Evolutionary conservation across 139 green algal species (phyloP).

Genomic region (Haematococcus lacustris): DNA sequence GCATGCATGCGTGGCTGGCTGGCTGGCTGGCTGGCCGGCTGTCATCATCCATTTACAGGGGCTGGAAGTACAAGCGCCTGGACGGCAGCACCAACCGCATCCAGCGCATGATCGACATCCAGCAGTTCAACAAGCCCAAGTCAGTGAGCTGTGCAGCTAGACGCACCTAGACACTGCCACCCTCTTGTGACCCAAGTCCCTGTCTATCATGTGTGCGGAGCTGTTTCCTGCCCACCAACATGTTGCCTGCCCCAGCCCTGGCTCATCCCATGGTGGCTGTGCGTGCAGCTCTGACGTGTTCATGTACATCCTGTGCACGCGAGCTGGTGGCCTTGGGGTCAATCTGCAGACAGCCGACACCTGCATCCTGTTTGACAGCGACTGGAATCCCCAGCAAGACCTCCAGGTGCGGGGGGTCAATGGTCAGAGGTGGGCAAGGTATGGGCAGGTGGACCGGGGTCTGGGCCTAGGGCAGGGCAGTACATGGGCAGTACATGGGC

Average conservation of each 20-base stretch:
- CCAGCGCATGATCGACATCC: conserved; percentile 63
- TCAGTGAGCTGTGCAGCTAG: no score
- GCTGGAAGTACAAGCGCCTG: conserved; percentile 44
- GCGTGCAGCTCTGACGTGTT: conserved; percentile 26
- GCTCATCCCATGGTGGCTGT: no score
- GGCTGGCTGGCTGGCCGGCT: no score
- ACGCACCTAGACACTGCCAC: no score
- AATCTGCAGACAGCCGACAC: conserved; percentile 90
- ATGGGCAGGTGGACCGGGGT: conserved; percentile 28
- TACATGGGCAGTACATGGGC: no score
- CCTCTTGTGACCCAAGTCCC: no score
- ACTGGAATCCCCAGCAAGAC: conserved; percentile 32
- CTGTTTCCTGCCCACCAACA: no score
- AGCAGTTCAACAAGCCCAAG: conserved; percentile 61
- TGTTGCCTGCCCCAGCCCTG: no score
- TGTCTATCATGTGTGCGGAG: no score
- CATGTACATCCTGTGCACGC: conserved; percentile 52
- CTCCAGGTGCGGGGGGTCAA: conserved; percentile 17
- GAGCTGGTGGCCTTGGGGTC: conserved; percentile 81
- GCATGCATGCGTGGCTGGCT: no score
- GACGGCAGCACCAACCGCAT: conserved; percentile 63
- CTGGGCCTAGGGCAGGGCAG: no score
- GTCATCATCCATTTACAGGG: no score
- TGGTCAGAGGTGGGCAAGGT: conserved; percentile 8
- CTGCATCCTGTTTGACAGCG: conserved; percentile 44